Conservation (phyloP, 257 asterid genomes). For the Lycium barbarum region DNA sequence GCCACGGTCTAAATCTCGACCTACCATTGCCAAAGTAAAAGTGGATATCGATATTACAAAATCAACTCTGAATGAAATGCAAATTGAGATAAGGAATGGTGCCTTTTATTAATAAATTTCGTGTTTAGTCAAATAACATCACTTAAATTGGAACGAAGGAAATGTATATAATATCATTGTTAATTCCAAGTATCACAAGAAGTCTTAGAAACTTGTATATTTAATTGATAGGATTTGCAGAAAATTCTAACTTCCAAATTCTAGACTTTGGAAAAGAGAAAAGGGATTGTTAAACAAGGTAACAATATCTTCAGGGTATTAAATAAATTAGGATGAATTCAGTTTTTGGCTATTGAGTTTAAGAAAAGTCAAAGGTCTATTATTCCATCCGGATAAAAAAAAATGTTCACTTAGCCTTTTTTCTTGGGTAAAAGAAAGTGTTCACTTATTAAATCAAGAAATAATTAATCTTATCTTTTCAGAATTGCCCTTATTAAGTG, state of each 20-base stretch:
- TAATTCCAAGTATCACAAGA: not conserved
- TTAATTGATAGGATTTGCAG: not conserved
- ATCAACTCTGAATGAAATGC: no score
- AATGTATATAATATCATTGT: not conserved
- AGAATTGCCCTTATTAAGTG: no score
- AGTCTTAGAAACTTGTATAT: not conserved
- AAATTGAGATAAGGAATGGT: no score
- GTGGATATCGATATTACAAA: no score
- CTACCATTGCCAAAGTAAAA: no score
- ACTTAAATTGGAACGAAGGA: fast-evolving
- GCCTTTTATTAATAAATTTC: not conserved
- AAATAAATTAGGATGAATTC: not conserved
- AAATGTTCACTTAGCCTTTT: no score
- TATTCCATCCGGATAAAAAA: no score
- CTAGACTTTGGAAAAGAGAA: not conserved
- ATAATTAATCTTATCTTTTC: no score
- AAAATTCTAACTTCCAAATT: not conserved
- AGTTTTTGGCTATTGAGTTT: not conserved
- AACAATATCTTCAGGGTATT: not conserved
- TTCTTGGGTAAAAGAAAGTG: no score
- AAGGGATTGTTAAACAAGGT: not conserved
- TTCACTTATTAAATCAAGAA: no score
- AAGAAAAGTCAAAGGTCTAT: not conserved
- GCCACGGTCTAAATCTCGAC: no score
- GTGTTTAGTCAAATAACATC: fast-evolving